Evolutionary conservation across 2,329 filamentous ascomycete species (phyloP).

Genomic region (Ophiostoma montium): DNA sequence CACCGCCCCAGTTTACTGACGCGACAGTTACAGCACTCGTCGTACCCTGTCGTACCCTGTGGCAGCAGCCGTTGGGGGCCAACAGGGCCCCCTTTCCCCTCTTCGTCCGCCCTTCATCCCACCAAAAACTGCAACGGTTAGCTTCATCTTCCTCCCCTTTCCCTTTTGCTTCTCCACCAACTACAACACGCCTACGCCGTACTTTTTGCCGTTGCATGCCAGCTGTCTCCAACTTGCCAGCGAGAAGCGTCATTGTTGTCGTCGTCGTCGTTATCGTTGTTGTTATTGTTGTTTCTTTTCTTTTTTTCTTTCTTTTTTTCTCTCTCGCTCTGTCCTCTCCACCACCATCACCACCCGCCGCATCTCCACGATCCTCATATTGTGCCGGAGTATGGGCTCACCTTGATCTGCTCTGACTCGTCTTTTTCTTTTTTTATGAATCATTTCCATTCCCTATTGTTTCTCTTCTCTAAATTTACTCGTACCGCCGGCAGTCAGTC

Average conservation of each 20-base stretch:
- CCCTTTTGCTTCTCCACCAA: conserved; percentile 1
- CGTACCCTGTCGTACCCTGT: too few species aligned
- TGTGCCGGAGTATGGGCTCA: background rate
- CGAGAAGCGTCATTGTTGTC: conserved; percentile 5
- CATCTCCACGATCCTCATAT: background rate
- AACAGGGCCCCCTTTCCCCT: conserved; percentile 1
- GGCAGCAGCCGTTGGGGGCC: too few species aligned
- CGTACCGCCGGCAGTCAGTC: background rate
- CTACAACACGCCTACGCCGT: conserved; percentile 1
- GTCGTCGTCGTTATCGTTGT: conserved; percentile 5
- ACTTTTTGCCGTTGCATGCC: conserved; percentile 7
- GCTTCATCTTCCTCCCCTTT: background rate
- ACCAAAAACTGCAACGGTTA: conserved; percentile 3
- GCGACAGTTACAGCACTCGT: too few species aligned
- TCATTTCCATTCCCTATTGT: background rate
- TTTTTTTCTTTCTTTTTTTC: background rate
- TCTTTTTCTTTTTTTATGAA: background rate
- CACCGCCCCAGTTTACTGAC: too few species aligned
- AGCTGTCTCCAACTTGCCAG: conserved; percentile 1
- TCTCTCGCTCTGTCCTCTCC: background rate
- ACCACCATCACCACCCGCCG: background rate
- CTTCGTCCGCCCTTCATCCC: conserved; percentile 4
- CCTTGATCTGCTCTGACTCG: background rate
- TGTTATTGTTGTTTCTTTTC: conserved; percentile 1
- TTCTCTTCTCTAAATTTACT: background rate